Evolutionary conservation across 306 rosid genomes (phyloP).

Genomic region (Astragalus membranaceus): DNA sequence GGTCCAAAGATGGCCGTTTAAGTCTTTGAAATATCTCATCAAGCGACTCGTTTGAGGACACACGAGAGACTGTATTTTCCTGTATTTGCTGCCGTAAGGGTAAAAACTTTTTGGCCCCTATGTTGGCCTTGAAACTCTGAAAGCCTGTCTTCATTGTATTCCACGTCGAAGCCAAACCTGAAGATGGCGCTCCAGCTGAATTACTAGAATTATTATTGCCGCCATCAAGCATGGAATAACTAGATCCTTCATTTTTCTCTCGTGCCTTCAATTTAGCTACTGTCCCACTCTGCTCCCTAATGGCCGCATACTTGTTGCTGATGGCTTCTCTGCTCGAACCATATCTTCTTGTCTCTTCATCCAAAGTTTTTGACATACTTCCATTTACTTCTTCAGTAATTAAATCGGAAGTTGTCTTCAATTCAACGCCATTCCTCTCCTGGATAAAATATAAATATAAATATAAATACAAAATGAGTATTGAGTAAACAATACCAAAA

Average conservation of each 20-base stretch:
- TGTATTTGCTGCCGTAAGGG: slow-evolving; percentile 65
- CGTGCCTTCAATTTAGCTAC: slow-evolving; percentile 42
- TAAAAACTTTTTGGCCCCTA: slow-evolving; percentile 58
- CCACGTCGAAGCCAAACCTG: slow-evolving; percentile 73
- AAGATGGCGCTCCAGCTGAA: slow-evolving; percentile 29
- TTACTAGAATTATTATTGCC: slow-evolving; percentile 31
- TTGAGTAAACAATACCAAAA: background rate
- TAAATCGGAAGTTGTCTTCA: slow-evolving; percentile 42
- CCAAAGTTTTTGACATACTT: slow-evolving; percentile 22
- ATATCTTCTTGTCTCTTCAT: slow-evolving; percentile 55
- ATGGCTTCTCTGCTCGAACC: slow-evolving; percentile 74
- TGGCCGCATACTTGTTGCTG: slow-evolving; percentile 68
- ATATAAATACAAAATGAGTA: no score
- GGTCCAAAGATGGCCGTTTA: slow-evolving; percentile 48
- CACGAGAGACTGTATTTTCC: slow-evolving; percentile 41
- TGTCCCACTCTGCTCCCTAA: slow-evolving; percentile 64
- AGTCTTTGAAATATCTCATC: slow-evolving; percentile 78
- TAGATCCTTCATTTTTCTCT: slow-evolving; percentile 40
- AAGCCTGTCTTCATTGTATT: slow-evolving; percentile 76
- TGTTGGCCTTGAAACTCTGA: slow-evolving; percentile 67
- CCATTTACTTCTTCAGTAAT: slow-evolving; percentile 33
- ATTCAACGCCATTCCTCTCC: slow-evolving; percentile 51
- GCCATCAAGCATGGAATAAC: slow-evolving; percentile 45
- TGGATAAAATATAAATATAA: slow-evolving; percentile 23
- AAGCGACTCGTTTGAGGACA: slow-evolving; percentile 61